Evolutionary conservation across 306 rosid species (phyloP), one percentile per base, ranked within the genome.

Genomic region (Corylus heterophylla): DNA sequence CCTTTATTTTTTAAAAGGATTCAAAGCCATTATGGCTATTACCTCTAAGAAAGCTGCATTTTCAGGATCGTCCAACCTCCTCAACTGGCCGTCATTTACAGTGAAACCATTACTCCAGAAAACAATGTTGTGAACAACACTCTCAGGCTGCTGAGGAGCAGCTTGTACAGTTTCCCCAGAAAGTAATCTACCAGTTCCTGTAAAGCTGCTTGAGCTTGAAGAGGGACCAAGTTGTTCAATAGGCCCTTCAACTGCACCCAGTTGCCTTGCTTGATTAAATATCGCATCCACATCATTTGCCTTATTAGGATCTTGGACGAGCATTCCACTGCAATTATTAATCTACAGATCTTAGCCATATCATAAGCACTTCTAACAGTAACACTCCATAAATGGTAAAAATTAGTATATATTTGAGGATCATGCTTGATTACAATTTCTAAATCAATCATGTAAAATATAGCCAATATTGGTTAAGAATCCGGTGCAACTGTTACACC

Each of bases 21-120:
- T 45, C 68, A 67, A 51, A 80, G 37, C 29, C 63, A 48, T 16
- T 48, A 77, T 54, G 50, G 51, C 61, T 45, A 55, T 79, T 83
- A 93, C 99, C 96, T 95, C 99, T 75, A 95, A 80, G 88, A 93
- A 93, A 47, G 94, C 47, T 20, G 98, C 96, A 83, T 95, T 95
- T 86, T 92, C 94, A 77, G 99, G 99, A 86, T 95, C 98, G 5
- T 95, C 99, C 96, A 95, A 77, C 39, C 92, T 90, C 89, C 99
- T 91, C 91, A 95, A 82, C 78, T 96, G 98, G 42, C 99, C 98
- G 71, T 91, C 99, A 78, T 93, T 87, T 66, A 95, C 91, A 3
- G 94, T 89, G 82, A 95, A 95, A 25, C 99, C 99, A 62, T 95
- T 85, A 77, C 90, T 83, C 99, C 98, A 95, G 81, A 95, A 95